phyloP scores from a whole-genome alignment of 2,329 filamentous ascomycete genomes.

The Hypoxylon sp. region DNA sequence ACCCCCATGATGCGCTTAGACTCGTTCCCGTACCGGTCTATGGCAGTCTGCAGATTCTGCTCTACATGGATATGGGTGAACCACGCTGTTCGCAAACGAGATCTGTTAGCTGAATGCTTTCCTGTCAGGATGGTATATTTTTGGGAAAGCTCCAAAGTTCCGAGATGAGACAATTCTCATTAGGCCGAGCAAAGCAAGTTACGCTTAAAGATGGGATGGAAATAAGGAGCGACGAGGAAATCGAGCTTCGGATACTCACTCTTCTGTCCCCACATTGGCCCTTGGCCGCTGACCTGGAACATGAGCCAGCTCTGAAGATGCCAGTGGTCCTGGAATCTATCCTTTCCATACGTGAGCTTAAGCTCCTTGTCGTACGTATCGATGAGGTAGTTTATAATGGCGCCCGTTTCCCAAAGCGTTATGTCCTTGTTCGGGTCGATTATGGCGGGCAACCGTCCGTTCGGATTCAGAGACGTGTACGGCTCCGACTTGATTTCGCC shows the following conservation, averaged over 20 bases:
- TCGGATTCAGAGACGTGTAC: conserved; percentile 55
- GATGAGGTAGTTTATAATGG: conserved; percentile 65
- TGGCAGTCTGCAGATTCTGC: conserved; percentile 42
- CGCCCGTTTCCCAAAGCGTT: conserved; percentile 65
- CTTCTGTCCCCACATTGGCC: conserved; percentile 60
- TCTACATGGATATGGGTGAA: conserved; percentile 56
- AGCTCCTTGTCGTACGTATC: conserved; percentile 61
- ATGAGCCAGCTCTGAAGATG: conserved; percentile 61
- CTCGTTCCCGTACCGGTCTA: conserved; percentile 52
- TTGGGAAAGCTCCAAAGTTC: background rate
- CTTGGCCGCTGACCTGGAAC: conserved; percentile 60
- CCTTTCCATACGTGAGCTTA: conserved; percentile 58
- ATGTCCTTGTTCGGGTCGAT: conserved; percentile 61
- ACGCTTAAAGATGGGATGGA: background rate
- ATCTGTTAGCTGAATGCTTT: conserved; percentile 6
- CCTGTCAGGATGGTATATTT: too few species aligned
- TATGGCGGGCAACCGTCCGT: conserved; percentile 55
- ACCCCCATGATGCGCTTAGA: conserved; percentile 38
- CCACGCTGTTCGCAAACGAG: conserved; percentile 48
- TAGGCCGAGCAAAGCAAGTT: too few species aligned
- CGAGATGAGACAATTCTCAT: background rate
- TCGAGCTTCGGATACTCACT: conserved; percentile 19
- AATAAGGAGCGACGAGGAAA: background rate
- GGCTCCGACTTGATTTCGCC: conserved; percentile 53
- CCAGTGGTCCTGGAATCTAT: conserved; percentile 55